These are phyloP conservation scores for Fusarium oligoseptatum DNA, from an alignment of 2,329 filamentous ascomycete species.

Conservation along the genomic window DNA sequence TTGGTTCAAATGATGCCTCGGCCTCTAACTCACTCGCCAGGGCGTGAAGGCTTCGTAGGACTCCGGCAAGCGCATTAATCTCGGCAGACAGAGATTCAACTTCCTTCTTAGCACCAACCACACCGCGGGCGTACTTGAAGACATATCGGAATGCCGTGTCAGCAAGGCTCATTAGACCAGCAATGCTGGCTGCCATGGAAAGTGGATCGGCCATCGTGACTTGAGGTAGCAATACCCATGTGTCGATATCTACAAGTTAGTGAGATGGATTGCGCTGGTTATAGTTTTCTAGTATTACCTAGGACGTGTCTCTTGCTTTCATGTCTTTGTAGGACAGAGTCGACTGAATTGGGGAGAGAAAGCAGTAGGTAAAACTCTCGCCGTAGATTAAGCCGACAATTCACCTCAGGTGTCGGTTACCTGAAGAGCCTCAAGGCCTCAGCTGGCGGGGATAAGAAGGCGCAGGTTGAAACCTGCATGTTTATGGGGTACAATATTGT, in stretches of 20 bases:
- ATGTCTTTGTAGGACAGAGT: too few relatives aligned
- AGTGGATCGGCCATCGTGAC: slow-evolving; percentile 17
- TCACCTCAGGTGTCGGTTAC: too few relatives aligned
- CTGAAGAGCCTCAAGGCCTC: too few relatives aligned
- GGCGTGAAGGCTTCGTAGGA: slow-evolving; percentile 2
- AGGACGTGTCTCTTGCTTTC: too few relatives aligned
- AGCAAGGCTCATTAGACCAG: slow-evolving; percentile 17
- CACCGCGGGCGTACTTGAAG: slow-evolving; percentile 9
- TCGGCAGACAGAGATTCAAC: slow-evolving; percentile 2
- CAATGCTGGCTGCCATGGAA: slow-evolving; percentile 17
- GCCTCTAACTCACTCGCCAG: slow-evolving; percentile 12
- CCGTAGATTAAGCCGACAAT: too few relatives aligned
- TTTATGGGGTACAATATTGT: too few relatives aligned
- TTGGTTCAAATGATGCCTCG: slow-evolving; percentile 1
- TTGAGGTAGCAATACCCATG: neutral
- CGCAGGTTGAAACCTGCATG: too few relatives aligned
- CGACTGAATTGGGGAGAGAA: too few relatives aligned
- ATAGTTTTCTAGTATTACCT: too few relatives aligned
- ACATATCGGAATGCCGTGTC: slow-evolving; percentile 9
- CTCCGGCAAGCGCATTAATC: neutral
- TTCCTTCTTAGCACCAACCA: neutral
- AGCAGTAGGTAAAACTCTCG: too few relatives aligned
- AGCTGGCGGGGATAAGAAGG: too few relatives aligned
- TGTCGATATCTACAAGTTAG: neutral
- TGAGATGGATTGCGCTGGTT: neutral